Conservation (phyloP, 352 stramenopile species). For the Aphanomyces stellatus region DNA sequence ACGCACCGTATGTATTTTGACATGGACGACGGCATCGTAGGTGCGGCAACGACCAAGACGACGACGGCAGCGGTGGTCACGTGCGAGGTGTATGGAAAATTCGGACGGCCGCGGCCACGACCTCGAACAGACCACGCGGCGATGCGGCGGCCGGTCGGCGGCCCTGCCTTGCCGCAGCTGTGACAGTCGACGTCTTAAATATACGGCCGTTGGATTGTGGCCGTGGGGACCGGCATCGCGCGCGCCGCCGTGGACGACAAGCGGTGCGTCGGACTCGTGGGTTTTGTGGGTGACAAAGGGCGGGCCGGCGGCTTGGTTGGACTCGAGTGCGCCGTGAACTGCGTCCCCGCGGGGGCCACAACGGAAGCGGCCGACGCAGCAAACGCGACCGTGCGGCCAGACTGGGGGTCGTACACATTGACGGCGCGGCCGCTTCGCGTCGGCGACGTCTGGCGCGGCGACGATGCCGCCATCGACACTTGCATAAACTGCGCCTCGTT, state of each 20-base stretch:
- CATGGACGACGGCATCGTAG: no score
- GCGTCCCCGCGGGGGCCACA: not conserved
- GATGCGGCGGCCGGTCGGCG: not conserved
- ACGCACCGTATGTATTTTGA: no score
- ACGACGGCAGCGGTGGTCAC: conserved; percentile 16
- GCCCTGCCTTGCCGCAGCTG: no score
- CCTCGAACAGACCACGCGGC: not conserved
- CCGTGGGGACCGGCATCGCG: not conserved
- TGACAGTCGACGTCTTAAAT: no score
- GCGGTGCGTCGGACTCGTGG: not conserved
- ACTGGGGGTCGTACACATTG: conserved; percentile 38
- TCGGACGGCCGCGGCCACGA: not conserved
- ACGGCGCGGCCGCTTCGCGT: not conserved
- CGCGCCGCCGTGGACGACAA: not conserved
- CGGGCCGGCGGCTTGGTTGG: conserved; percentile 22
- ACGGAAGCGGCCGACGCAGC: not conserved
- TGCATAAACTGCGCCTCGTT: conserved; percentile 34
- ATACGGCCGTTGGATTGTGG: not conserved
- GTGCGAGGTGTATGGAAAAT: conserved; percentile 16
- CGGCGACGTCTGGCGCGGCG: not conserved
- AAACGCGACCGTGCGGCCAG: conserved; percentile 24
- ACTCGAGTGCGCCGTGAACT: conserved; percentile 14
- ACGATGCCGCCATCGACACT: conserved; percentile 24
- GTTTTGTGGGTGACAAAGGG: not conserved
- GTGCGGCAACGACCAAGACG: no score